Base-by-base conservation (phyloP, 768 basidiomycete genomes). In the Antrodiella citrinella region DNA sequence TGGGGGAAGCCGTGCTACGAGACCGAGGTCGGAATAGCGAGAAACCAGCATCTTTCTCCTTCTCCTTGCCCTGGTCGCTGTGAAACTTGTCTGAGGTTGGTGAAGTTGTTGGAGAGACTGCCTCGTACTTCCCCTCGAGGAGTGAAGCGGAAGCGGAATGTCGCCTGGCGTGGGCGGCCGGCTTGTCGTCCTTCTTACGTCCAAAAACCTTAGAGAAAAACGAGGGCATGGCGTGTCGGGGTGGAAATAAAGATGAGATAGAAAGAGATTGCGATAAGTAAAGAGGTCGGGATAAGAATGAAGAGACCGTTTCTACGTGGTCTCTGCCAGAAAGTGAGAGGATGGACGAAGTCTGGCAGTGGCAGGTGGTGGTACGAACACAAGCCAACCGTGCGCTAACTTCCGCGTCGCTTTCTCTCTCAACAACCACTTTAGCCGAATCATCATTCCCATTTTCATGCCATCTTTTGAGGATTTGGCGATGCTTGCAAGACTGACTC, bases 141-240 rank as follows among this genome's bases (percentile, higher is more conserved):
- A 86, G 67, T 12, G 78, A 71, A 19, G 65, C 61, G 21, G 7
- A 9, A 10, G 41, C 41, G 41, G 41, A 18, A 22, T n/a, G 41
- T 18, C n/a, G n/a, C 18, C n/a, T 7, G 19, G n/a, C 7, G n/a
- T n/a, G 41, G 43, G 60, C 59, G 35, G 68, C 67, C n/a, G 63
- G 58, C 58, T 73, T 74, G 41, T 76, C 78, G 57, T 82, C 82
- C 67, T 76, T 84, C 69, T 79, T 86, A 67, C 85, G 78, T 68
- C 81, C 81, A 59, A 87, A 82, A 58, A 88, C 81, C 62, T 84
- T 88, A 66, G 82, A 79, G 61, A 88, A 66, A 72, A 88, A 86
- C 54, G 82, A 82, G 65, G 83, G 71, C 74, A 75, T 75, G 41
- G 59, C 58, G 59, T 56, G 45, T 7, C 30, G 7, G 30, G 15